phyloP scores from a whole-genome alignment of 306 rosid species.

The Senna siamea region DNA sequence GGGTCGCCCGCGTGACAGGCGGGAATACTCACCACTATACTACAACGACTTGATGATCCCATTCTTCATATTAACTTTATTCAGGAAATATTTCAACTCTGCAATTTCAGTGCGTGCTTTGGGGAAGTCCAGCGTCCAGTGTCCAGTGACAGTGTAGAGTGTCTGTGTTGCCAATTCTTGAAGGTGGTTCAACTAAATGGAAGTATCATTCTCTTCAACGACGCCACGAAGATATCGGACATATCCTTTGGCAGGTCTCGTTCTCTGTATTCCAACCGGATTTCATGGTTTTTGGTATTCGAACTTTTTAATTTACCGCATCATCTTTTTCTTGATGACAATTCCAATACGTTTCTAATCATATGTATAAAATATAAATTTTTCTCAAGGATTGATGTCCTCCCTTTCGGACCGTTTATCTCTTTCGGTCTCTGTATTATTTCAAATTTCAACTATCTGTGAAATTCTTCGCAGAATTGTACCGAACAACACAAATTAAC shows the following conservation, averaged over 20 bases:
- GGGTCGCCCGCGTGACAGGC: constrained; percentile 50
- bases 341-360: neutral
- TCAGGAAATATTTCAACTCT: no score
- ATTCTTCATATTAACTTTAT: no score
- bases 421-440: neutral
- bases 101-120: no score
- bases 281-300: neutral
- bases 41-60: constrained; percentile 45
- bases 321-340: neutral
- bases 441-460: neutral
- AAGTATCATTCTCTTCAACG: constrained; percentile 53
- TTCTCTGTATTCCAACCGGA: constrained; percentile 9
- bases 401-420: neutral
- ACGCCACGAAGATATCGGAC: constrained; percentile 35
- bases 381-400: neutral
- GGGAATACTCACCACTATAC: constrained; percentile 50
- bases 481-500: neutral
- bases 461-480: neutral
- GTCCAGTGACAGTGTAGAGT: no score
- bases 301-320: neutral
- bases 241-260: constrained; percentile 39
- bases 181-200: constrained; percentile 49
- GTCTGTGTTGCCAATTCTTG: no score
- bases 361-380: neutral
- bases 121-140: no score